Base-by-base conservation (phyloP, 345 rosid species). In the Mallotus nudiflorus region DNA sequence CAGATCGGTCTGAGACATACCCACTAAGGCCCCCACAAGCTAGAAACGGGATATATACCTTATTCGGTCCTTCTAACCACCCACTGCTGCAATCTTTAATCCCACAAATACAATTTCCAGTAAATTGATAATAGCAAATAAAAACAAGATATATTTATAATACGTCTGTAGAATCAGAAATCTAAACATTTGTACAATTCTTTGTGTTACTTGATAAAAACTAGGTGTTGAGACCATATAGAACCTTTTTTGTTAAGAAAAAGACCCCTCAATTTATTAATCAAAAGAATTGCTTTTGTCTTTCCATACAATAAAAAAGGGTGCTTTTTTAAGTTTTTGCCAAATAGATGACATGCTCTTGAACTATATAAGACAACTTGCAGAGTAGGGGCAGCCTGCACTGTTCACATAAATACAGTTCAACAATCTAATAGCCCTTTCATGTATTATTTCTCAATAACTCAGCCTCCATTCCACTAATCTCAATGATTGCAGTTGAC, bases 21-120 rank as follows among this genome's bases (percentile, higher is more conserved):
- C 97, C 96, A 12, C 88, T 80, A 24, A 88, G 94, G 80, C 88
- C 99, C 25, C 98, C 94, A 24, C 97, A 89, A 19, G 99, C 98
- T 73, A 92, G 62, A 75, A 92, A 95, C 27, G 93, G 98, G 70
- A 95, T 92, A 77, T 88, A 92, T 50, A 95, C 92, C 87, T 92
- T 92, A 63, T 87, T 92, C 11, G 94, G 87, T 48, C 99, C 94
- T 87, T 95, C 97, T 73, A 90, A 77, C 94, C 94, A 89, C 53
- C 86, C 96, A 68, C 94, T 92, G 71, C 90, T 81, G 86, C 99
- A 90, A 86, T 95, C 97, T 92, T 88, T 18, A 67, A 71, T 1
- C 48, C 15, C 59, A 55, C 44, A n/a, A n/a, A n/a, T n/a, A 29
- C 50, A 25, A 49, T 46, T 44, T 11, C 15, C 20, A 57, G 11